Evolutionary conservation across 163 green algal species (phyloP).

Genomic region (Scenedesmus sp.): DNA sequence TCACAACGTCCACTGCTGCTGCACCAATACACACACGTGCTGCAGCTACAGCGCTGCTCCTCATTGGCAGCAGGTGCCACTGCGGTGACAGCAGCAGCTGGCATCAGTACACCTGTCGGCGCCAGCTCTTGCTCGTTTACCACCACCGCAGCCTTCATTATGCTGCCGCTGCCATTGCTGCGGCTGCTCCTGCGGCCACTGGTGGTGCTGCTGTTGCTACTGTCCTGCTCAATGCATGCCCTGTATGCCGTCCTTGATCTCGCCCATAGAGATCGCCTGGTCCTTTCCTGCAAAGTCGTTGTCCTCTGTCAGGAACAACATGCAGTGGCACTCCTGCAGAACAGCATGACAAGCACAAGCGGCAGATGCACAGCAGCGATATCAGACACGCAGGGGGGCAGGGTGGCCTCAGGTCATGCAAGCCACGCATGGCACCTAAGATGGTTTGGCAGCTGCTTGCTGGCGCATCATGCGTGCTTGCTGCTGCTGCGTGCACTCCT

Average conservation of each 20-base stretch:
- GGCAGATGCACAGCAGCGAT: neutral
- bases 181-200: neutral
- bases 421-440: neutral
- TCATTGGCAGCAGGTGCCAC: neutral
- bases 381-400: neutral
- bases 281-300: constrained; percentile 96
- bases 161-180: neutral
- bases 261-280: constrained; percentile 84
- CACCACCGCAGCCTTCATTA: no score
- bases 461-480: neutral
- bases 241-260: constrained; percentile 66
- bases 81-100: neutral
- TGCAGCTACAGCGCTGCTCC: neutral
- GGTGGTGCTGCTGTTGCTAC: neutral
- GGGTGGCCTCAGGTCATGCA: neutral
- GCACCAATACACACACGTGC: neutral
- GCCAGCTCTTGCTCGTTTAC: neutral
- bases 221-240: constrained; percentile 40
- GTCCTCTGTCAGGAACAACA: constrained; percentile 99
- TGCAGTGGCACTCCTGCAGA: constrained; percentile 98
- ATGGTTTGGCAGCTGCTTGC: neutral
- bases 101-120: neutral
- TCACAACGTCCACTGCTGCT: neutral
- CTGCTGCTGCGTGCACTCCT: neutral
- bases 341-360: neutral